A percentile compares a stretch with the other conserved stretches of the same genome.
These are phyloP conservation scores for Tetragonia tetragonoides DNA, from an alignment of 148 eudicot species.

Conservation along the genomic window DNA sequence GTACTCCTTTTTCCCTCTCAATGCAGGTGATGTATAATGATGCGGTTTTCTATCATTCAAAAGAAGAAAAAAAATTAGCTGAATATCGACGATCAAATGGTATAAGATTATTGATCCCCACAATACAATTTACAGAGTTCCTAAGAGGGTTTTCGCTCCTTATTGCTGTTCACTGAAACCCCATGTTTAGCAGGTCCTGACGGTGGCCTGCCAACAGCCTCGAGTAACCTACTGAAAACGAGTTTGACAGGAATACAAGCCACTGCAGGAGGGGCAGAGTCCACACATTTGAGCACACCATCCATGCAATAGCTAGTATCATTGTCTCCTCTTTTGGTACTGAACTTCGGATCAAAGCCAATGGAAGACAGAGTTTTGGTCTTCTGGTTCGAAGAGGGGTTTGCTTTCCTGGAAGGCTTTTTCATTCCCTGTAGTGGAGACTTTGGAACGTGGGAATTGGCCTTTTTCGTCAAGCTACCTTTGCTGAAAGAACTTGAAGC, in stretches of 20 bases:
- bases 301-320: slow-evolving; percentile 33
- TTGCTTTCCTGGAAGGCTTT: slow-evolving; percentile 42
- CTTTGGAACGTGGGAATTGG: slow-evolving; percentile 25
- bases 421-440: slow-evolving; percentile 37
- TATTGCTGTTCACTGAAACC: slow-evolving; percentile 34
- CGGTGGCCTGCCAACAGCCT: slow-evolving; percentile 67
- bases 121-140: slow-evolving; percentile 53
- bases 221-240: slow-evolving; percentile 86
- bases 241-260: slow-evolving; percentile 92
- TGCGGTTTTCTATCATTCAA: slow-evolving; percentile 18
- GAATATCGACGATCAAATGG: slow-evolving; percentile 30
- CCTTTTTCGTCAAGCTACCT: slow-evolving; percentile 28
- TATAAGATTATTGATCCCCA: slow-evolving; percentile 39
- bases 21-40: slow-evolving; percentile 21
- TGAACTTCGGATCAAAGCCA: slow-evolving; percentile 47
- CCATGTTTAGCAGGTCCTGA: slow-evolving; percentile 43
- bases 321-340: slow-evolving; percentile 30
- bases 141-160: slow-evolving; percentile 35
- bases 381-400: slow-evolving; percentile 63
- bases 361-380: slow-evolving; percentile 65
- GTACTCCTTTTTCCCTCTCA: slow-evolving; percentile 17
- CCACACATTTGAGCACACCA: slow-evolving; percentile 58
- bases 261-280: slow-evolving; percentile 52
- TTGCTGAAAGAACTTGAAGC: slow-evolving; percentile 30
- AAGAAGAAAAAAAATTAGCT: slow-evolving; percentile 22